These are phyloP conservation scores for Mycena polygramma DNA, from an alignment of 768 basidiomycete genomes.

Conservation along the genomic window DNA sequence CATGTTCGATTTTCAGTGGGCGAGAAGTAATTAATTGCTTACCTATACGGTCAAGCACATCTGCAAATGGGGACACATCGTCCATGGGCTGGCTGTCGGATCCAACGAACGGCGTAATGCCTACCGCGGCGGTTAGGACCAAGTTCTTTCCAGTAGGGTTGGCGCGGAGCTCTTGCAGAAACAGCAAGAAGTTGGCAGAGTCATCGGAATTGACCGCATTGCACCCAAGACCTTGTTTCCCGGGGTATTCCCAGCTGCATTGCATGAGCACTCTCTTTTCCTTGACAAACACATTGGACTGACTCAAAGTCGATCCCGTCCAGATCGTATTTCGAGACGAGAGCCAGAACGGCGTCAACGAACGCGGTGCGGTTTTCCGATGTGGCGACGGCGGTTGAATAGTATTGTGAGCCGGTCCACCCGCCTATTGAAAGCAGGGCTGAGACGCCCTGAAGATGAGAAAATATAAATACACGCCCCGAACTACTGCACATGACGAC, in stretches of 20 bases:
- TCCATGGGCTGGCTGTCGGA: slow-evolving; percentile 65
- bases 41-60: slow-evolving; percentile 80
- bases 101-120: slow-evolving; percentile 75
- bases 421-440: slow-evolving; percentile 75
- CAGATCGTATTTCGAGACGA: slow-evolving; percentile 64
- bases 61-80: slow-evolving; percentile 76
- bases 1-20: not conserved
- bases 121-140: slow-evolving; percentile 80
- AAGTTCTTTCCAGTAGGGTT: slow-evolving; percentile 66
- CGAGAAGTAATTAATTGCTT: not conserved
- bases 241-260: slow-evolving; percentile 89
- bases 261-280: slow-evolving; percentile 6
- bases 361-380: slow-evolving; percentile 69
- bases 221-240: slow-evolving; percentile 73
- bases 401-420: slow-evolving; percentile 75
- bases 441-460: slow-evolving; percentile 59
- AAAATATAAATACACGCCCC: slow-evolving; percentile 29
- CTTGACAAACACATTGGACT: slow-evolving; percentile 41
- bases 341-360: slow-evolving; percentile 63
- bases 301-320: slow-evolving; percentile 81
- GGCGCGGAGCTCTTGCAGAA: slow-evolving; percentile 78
- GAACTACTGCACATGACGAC: slow-evolving; percentile 45
- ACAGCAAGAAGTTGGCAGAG: slow-evolving; percentile 81
- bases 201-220: slow-evolving; percentile 76
- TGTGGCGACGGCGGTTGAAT: slow-evolving; percentile 70